Percentiles rank a stretch among this genome's conserved stretches.
phyloP scores from a whole-genome alignment of 2,329 filamentous ascomycete genomes.

The Sporothrix inflata region DNA sequence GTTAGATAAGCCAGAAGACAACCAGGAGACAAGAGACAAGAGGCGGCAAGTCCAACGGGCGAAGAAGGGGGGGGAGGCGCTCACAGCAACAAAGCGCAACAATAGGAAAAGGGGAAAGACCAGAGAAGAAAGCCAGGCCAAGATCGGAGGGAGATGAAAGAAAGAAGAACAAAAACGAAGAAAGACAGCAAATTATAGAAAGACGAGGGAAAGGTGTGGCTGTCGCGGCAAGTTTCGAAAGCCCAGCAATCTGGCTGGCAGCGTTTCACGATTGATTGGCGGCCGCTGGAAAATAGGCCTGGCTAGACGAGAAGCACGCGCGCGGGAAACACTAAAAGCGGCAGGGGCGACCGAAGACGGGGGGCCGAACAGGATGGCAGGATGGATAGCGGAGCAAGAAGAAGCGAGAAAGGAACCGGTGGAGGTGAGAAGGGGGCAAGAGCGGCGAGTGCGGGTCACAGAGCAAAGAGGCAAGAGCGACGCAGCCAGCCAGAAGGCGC shows the following conservation, averaged over 20 bases:
- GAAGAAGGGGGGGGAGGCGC: background rate
- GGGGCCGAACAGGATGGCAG: background rate
- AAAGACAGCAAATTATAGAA: background rate
- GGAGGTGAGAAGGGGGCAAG: background rate
- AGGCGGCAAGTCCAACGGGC: background rate
- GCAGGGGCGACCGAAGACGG: background rate
- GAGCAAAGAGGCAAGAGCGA: constrained; percentile 1
- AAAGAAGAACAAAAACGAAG: background rate
- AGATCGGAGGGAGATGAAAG: background rate
- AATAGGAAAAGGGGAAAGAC: background rate
- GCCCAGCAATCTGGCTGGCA: background rate
- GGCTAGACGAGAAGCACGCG: background rate
- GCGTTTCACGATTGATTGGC: constrained; percentile 17
- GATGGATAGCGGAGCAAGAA: constrained; percentile 2
- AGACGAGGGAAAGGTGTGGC: background rate
- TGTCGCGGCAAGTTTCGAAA: constrained; percentile 12
- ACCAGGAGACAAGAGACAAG: background rate
- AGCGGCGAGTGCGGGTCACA: background rate
- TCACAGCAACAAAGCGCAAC: background rate
- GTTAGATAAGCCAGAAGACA: constrained; percentile 15
- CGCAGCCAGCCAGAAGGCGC: background rate
- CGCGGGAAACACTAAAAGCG: constrained; percentile 12
- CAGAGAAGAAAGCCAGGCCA: background rate
- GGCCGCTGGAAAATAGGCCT: background rate
- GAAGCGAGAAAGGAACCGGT: background rate